Evolutionary conservation across 257 asterid species (phyloP).

Genomic region (Cynanchum wilfordii): DNA sequence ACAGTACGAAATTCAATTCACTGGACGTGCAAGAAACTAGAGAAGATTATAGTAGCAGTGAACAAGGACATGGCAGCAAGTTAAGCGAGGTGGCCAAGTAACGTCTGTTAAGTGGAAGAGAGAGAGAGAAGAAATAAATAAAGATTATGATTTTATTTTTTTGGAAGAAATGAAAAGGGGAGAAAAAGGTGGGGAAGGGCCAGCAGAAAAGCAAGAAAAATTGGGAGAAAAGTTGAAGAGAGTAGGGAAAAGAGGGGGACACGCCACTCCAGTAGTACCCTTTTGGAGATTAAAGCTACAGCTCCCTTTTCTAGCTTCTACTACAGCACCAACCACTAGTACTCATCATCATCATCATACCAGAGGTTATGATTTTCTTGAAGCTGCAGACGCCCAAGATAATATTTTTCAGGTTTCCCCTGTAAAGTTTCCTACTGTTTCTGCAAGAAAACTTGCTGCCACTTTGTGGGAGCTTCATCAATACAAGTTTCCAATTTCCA

Average conservation of each 20-base stretch:
- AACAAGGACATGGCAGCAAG: constrained; percentile 27
- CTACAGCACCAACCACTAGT: neutral
- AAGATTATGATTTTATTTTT: too few species aligned
- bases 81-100: constrained; percentile 38
- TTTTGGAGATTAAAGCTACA: constrained; percentile 45
- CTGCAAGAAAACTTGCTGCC: constrained; percentile 89
- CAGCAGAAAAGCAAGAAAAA: constrained; percentile 62
- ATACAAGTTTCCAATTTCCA: constrained; percentile 42
- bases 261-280: constrained; percentile 69
- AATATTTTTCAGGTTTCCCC: constrained; percentile 16
- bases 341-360: neutral
- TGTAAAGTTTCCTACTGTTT: constrained; percentile 32
- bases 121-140: constrained; percentile 9
- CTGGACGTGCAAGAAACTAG: constrained; percentile 8
- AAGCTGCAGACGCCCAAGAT: constrained; percentile 26
- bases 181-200: constrained; percentile 50
- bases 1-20: neutral
- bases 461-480: constrained; percentile 74
- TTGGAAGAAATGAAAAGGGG: constrained; percentile 47
- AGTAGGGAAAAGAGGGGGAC: constrained; percentile 77
- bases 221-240: constrained; percentile 83
- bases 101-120: constrained; percentile 14
- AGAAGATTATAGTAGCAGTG: neutral
- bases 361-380: neutral
- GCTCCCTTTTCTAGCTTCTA: neutral